These are phyloP conservation scores for Ogataea hybrid DNA, from an alignment of 1,139 yeast genomes.

Conservation along the genomic window DNA sequence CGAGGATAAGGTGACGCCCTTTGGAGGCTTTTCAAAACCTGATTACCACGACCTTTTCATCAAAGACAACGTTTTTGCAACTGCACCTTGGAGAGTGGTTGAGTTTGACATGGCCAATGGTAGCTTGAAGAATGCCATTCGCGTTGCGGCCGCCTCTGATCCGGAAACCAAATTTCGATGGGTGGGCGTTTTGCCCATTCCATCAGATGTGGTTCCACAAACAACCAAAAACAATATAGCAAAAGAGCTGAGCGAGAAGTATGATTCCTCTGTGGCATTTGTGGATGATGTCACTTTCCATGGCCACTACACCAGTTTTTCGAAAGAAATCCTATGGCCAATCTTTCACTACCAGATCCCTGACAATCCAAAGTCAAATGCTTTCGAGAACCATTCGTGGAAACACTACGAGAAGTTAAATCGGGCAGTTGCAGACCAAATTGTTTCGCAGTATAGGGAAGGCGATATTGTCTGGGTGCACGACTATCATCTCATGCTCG, in stretches of 20 bases:
- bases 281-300: constrained; percentile 77
- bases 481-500: constrained; percentile 86
- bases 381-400: constrained; percentile 96
- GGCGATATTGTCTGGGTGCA: constrained; percentile 87
- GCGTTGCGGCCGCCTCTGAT: constrained; percentile 48
- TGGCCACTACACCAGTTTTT: constrained; percentile 87
- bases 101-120: constrained; percentile 80
- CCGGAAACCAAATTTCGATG: constrained; percentile 54
- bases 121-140: constrained; percentile 83
- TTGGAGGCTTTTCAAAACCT: constrained; percentile 70
- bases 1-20: constrained; percentile 53
- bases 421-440: constrained; percentile 74
- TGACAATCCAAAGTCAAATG: constrained; percentile 89
- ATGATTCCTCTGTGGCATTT: constrained; percentile 63
- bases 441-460: constrained; percentile 61
- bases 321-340: constrained; percentile 96
- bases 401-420: constrained; percentile 74
- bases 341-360: constrained; percentile 96
- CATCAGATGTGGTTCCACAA: constrained; percentile 75
- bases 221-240: constrained; percentile 52
- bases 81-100: constrained; percentile 74
- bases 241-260: constrained; percentile 41
- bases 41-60: constrained; percentile 42
- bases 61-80: constrained; percentile 58
- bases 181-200: constrained; percentile 91